Evolutionary conservation across 2,329 filamentous ascomycete genomes (phyloP).

Genomic region (Colletotrichum euphorbiae): DNA sequence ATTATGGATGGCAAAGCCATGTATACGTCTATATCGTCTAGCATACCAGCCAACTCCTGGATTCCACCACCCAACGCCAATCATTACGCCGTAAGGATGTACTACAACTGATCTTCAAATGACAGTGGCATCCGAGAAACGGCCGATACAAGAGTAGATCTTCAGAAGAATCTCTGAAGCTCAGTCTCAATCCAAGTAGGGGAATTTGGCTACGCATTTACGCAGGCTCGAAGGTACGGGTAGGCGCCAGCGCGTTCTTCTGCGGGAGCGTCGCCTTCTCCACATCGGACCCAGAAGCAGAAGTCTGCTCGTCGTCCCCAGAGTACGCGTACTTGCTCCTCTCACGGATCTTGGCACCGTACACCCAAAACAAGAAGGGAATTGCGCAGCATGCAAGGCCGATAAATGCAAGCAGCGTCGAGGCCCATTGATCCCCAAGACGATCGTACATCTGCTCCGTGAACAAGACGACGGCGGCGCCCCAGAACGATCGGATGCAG

Average conservation of each 20-base stretch:
- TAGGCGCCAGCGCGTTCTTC: constrained; percentile 37
- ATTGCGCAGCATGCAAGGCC: constrained; percentile 83
- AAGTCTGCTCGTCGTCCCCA: constrained; percentile 62
- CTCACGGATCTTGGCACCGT: constrained; percentile 76
- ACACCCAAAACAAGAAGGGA: constrained; percentile 85
- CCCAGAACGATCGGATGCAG: constrained; percentile 83
- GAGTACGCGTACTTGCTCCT: constrained; percentile 79
- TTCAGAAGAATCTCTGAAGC: neutral
- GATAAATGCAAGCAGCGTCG: constrained; percentile 77
- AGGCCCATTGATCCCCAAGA: constrained; percentile 82
- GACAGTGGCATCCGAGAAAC: neutral
- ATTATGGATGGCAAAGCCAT: constrained; percentile 22
- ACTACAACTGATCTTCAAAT: neutral
- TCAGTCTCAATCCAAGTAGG: too few species aligned
- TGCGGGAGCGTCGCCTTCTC: constrained; percentile 50
- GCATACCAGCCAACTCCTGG: neutral
- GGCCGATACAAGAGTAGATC: neutral
- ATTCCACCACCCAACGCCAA: constrained; percentile 4
- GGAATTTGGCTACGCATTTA: neutral
- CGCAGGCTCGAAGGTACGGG: constrained; percentile 32
- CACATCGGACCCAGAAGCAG: constrained; percentile 47
- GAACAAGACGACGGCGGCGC: constrained; percentile 81
- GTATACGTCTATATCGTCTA: constrained; percentile 7
- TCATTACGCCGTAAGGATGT: constrained; percentile 20
- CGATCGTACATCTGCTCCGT: constrained; percentile 83